Base-by-base conservation (phyloP, 352 stramenopile species). In the Lagenidium sp. region DNA sequence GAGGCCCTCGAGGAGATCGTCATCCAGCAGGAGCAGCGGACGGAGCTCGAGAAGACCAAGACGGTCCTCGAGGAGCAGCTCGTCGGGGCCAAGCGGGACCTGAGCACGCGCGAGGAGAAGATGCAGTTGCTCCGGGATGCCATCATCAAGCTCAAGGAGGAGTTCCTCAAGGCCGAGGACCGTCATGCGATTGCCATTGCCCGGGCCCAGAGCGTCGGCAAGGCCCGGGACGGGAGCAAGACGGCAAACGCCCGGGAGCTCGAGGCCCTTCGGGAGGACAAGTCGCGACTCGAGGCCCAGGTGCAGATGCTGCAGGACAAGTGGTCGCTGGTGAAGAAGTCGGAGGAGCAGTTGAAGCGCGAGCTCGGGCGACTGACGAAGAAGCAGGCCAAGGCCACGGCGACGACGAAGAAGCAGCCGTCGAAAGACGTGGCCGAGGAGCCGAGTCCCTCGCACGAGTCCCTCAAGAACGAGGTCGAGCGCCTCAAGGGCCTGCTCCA, bases 61-160 rank as follows among this genome's bases (percentile, higher is more conserved):
- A 65, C 66, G 30, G 56, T 67, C 24, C 37, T 78, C 12, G 79
- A 87, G 31, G 38, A 63, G 20, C 79, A 86, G 36, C 31, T 81
- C 0, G 29, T 26, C 3, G 57, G 60, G 3, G 30, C 61, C 5
- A 77, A 77, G 23, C 51, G 57, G 15, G 68, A 88, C 4, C 25
- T 77, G 10, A 28, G 18, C 4, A 68, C 60, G 16, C 84, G 83
- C 18, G 74, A 84, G 19, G 59, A 73, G 11, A 86, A 85, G 30
- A 63, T 91, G 31, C 60, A 76, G 43, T 38, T 82, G 20, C 41
- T 91, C 28, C 65, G 82, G 6, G 76, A 88, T 19, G 82, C 83
- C 3, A 75, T 96, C 32, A 77, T 95, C 22, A 73, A 78, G 37
- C 52, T 96, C 4, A 96, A 95, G 48, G 75, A 95, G 41, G 85